phyloP scores from a whole-genome alignment of 2,329 filamentous ascomycete species.

The Rosellinia necatrix region DNA sequence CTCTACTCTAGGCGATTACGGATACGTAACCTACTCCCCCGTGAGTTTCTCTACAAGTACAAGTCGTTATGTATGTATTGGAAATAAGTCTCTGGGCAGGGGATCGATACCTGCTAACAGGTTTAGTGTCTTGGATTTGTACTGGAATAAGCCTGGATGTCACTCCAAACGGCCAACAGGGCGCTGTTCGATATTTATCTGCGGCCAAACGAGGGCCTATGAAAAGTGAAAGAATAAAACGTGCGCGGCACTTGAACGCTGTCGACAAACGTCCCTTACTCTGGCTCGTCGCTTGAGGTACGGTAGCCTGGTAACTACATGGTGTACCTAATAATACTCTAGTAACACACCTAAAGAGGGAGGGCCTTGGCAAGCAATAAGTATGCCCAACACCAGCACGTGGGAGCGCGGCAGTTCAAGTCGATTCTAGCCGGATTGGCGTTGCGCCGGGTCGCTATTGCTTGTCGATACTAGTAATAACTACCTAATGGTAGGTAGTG shows the following conservation, averaged over 20 bases:
- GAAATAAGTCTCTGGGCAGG: no score
- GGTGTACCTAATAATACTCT: not conserved
- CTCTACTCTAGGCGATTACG: not conserved
- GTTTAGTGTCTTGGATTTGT: not conserved
- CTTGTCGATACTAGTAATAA: conserved; percentile 11
- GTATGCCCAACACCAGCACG: conserved; percentile 21
- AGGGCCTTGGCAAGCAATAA: conserved; percentile 14
- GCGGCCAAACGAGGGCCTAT: conserved; percentile 25
- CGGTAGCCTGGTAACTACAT: not conserved
- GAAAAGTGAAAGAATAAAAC: conserved; percentile 30
- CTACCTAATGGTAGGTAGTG: no score
- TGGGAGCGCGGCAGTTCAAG: conserved; percentile 25
- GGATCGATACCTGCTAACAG: no score
- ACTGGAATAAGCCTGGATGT: not conserved
- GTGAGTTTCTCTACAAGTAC: no score
- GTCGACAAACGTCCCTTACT: no score
- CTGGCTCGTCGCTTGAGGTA: no score
- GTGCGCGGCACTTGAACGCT: no score
- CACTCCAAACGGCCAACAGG: not conserved
- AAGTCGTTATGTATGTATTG: not conserved
- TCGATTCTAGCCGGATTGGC: conserved; percentile 13
- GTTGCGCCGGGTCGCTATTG: conserved; percentile 13
- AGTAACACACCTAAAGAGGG: not conserved
- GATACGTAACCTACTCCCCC: not conserved
- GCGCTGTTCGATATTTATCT: conserved; percentile 7